Percentiles rank a stretch among this genome's conserved stretches.
These are phyloP conservation scores for Eucalyptus leucophloia DNA, from an alignment of 345 rosid species.

Conservation along the genomic window DNA sequence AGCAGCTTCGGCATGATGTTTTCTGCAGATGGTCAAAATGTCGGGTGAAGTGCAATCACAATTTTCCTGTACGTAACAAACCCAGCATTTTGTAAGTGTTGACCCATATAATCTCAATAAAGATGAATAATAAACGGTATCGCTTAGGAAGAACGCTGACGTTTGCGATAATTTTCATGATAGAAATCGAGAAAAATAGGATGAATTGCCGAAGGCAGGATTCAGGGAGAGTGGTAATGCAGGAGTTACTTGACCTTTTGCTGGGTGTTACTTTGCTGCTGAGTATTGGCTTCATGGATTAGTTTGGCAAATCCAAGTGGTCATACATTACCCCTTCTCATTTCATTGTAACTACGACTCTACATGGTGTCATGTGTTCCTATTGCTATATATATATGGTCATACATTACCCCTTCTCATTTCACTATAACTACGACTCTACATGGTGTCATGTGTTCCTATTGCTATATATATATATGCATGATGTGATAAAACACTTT, in stretches of 20 bases:
- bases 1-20: background rate
- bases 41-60: background rate
- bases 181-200: background rate
- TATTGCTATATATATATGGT: accelerated
- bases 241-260: background rate
- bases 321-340: background rate
- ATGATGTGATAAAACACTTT: background rate
- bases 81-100: background rate
- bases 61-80: background rate
- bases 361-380: too few species aligned
- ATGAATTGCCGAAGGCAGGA: background rate
- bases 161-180: too few species aligned
- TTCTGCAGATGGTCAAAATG: background rate
- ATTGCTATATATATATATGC: too few species aligned
- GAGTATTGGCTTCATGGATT: background rate
- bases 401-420: background rate
- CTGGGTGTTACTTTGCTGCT: background rate
- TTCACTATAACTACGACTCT: too few species aligned
- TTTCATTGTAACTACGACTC: background rate
- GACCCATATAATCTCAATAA: background rate
- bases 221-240: background rate
- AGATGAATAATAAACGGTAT: background rate
- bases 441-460: too few species aligned
- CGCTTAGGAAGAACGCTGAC: background rate
- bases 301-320: background rate